Percentiles rank a stretch among this genome's conserved stretches.
These are phyloP conservation scores for Orbilia javanica DNA, from an alignment of 2,329 filamentous ascomycete genomes.

Conservation along the genomic window DNA sequence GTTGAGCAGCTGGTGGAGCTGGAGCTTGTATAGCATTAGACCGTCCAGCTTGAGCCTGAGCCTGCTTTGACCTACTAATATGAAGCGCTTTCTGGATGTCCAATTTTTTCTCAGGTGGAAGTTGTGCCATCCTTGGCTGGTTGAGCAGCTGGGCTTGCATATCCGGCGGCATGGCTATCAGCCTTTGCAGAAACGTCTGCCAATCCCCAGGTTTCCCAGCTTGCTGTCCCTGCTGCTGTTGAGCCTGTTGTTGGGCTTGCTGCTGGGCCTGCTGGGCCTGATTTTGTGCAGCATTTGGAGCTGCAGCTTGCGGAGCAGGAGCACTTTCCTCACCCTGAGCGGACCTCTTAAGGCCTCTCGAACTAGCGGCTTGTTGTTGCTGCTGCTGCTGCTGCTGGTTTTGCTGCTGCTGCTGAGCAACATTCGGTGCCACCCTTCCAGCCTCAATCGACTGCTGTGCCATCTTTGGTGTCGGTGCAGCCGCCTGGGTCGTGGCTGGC, in stretches of 20 bases:
- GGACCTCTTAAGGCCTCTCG: slow-evolving; percentile 30
- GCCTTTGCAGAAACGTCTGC: slow-evolving; percentile 44
- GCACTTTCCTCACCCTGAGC: slow-evolving; percentile 28
- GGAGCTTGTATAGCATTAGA: slow-evolving; percentile 26
- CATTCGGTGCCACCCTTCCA: neutral
- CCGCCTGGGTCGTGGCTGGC: too few species aligned
- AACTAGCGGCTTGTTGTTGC: slow-evolving; percentile 8
- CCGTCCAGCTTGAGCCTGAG: slow-evolving; percentile 23
- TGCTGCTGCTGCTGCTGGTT: slow-evolving; percentile 31
- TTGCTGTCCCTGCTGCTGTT: slow-evolving; percentile 14
- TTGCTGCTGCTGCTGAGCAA: slow-evolving; percentile 4
- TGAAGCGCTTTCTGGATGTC: slow-evolving; percentile 37
- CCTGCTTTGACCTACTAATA: slow-evolving; percentile 30
- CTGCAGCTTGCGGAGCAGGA: neutral
- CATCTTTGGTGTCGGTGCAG: slow-evolving; percentile 49
- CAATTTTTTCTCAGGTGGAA: slow-evolving; percentile 32
- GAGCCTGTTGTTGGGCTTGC: slow-evolving; percentile 1
- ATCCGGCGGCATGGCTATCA: slow-evolving; percentile 42
- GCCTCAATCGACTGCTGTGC: slow-evolving; percentile 43
- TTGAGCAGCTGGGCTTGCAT: slow-evolving; percentile 36
- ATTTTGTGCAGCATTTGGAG: neutral
- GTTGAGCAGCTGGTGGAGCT: neutral
- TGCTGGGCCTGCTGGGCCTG: slow-evolving; percentile 6
- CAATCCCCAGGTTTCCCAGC: slow-evolving; percentile 23
- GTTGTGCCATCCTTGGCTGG: slow-evolving; percentile 29